Percentiles rank a stretch among this genome's conserved stretches.
Conservation (phyloP, 352 stramenopile genomes). For the Aphanomyces astaci region DNA sequence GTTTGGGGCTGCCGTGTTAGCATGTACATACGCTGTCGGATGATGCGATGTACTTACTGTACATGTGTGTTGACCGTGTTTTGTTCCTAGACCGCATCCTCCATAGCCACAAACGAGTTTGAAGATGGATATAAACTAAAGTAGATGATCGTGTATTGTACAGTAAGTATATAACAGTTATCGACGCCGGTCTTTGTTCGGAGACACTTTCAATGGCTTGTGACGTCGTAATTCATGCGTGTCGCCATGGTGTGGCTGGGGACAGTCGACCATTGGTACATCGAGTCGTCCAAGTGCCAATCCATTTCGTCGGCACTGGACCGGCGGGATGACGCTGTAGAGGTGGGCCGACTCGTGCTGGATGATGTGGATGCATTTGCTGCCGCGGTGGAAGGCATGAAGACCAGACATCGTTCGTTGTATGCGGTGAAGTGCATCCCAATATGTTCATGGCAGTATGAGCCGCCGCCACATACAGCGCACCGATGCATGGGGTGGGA, state of each 20-base stretch:
- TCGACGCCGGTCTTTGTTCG: neutral
- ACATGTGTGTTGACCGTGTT: too few species aligned
- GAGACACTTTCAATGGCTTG: neutral
- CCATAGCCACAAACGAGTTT: neutral
- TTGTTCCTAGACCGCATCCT: slow-evolving; percentile 24
- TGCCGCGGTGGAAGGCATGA: neutral
- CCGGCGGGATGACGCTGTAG: neutral
- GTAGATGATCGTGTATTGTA: neutral
- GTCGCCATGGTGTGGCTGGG: neutral
- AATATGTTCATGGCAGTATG: slow-evolving; percentile 4
- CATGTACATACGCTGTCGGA: slow-evolving; percentile 59
- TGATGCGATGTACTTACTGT: too few species aligned
- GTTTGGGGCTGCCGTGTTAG: slow-evolving; percentile 93
- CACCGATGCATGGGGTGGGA: neutral
- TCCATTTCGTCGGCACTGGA: neutral
- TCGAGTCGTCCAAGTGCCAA: neutral
- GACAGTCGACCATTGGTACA: too few species aligned
- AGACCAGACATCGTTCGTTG: slow-evolving; percentile 8
- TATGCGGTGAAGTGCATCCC: neutral
- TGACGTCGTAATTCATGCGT: slow-evolving; percentile 3
- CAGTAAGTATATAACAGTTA: neutral
- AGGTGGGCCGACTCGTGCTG: neutral
- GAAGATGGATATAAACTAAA: neutral
- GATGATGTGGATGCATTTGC: neutral
- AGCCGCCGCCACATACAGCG: neutral